phyloP scores from a whole-genome alignment of 2,329 filamentous ascomycete genomes.

The Penicillium sp. region DNA sequence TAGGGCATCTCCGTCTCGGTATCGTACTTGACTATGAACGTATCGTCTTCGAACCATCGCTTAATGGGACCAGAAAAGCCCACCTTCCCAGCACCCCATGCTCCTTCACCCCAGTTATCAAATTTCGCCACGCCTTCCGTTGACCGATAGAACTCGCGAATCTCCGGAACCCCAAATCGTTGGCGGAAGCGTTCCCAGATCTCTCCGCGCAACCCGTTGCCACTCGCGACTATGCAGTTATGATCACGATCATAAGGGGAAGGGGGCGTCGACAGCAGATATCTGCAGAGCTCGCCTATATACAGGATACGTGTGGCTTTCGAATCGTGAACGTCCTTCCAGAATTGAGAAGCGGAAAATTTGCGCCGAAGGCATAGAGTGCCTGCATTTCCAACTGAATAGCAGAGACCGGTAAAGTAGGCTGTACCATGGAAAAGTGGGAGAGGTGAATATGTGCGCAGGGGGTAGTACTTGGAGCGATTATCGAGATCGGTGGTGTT shows the following conservation, averaged over 20 bases:
- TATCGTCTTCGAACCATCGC: conserved; percentile 36
- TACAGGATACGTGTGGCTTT: conserved; percentile 39
- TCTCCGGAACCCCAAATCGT: conserved; percentile 39
- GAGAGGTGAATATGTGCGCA: conserved; percentile 42
- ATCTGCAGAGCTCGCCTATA: conserved; percentile 46
- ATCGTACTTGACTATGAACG: conserved; percentile 39
- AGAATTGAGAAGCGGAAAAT: conserved; percentile 42
- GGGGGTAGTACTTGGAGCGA: conserved; percentile 36
- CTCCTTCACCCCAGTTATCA: conserved; percentile 37
- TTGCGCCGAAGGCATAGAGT: conserved; percentile 41
- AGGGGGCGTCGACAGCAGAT: conserved; percentile 39
- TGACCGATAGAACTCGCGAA: conserved; percentile 43
- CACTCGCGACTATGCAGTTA: conserved; percentile 37
- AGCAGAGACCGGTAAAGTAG: conserved; percentile 40
- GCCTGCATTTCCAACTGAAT: conserved; percentile 33
- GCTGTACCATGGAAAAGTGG: conserved; percentile 45
- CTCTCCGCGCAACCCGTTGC: conserved; percentile 43
- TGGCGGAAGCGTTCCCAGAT: conserved; percentile 43
- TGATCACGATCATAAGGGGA: conserved; percentile 41
- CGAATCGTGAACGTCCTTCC: conserved; percentile 39
- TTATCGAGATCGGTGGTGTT: conserved; percentile 31
- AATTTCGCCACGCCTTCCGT: conserved; percentile 42
- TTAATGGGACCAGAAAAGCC: conserved; percentile 38
- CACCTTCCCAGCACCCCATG: conserved; percentile 38
- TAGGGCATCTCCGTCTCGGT: conserved; percentile 34